A percentile compares a stretch with the other conserved stretches of the same genome.
Conservation (phyloP, 257 asterid species). For the Plantago ovata region DNA sequence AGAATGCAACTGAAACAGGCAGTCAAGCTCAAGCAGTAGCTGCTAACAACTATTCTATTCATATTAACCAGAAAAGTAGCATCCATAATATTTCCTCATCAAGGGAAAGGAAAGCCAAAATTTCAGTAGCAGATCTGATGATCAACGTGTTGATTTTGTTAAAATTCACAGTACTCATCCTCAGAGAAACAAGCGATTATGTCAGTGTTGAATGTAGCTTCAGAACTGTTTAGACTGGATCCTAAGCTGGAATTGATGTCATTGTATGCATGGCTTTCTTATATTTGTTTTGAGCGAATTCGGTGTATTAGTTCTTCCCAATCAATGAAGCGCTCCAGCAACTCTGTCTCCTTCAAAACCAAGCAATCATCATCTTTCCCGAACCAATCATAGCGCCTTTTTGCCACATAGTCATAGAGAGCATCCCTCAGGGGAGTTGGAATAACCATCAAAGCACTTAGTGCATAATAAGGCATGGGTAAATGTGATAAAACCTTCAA, state of each 20-base stretch:
- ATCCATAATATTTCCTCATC: no score
- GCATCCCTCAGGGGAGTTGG: constrained; percentile 88
- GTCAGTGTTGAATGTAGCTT: constrained; percentile 3
- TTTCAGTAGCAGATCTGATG: not conserved
- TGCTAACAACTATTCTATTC: no score
- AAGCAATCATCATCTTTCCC: constrained; percentile 73
- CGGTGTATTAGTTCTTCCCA: constrained; percentile 74
- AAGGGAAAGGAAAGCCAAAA: no score
- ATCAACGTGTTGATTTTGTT: not conserved
- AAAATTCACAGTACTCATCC: not conserved
- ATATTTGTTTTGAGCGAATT: constrained; percentile 27
- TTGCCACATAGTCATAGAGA: constrained; percentile 70
- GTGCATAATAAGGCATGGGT: constrained; percentile 72
- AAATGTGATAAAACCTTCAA: constrained; percentile 66
- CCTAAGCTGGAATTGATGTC: not conserved
- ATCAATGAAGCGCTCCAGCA: constrained; percentile 81
- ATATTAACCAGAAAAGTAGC: no score
- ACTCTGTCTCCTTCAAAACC: constrained; percentile 68
- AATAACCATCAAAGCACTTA: constrained; percentile 53
- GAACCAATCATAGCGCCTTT: constrained; percentile 70
- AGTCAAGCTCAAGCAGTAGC: no score
- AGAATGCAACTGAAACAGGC: no score
- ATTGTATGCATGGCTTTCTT: constrained; percentile 7
- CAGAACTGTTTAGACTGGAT: not conserved
- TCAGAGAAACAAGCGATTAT: not conserved